Evolutionary conservation across 202 grass and related monocot species (phyloP), one percentile per base, ranked within the genome.

Genomic region (Setaria italica): DNA sequence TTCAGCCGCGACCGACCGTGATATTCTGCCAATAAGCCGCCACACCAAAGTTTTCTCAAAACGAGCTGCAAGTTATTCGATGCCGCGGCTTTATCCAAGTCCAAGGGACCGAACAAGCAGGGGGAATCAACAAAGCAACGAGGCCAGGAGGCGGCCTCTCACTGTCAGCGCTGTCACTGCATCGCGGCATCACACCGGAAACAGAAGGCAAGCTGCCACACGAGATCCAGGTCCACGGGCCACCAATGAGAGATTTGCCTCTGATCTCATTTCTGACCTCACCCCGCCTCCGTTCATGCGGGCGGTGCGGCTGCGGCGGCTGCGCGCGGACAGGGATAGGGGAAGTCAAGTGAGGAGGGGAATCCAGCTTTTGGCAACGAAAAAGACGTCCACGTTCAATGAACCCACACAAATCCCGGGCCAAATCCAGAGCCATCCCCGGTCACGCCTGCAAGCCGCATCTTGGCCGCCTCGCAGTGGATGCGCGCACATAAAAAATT

Each of bases 251-350:
- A 21, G 53, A 30, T 70, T 19, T 30, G 62, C 41, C 63, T 12
- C 32, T 80, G 80, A 88, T 84, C 81, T 88, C 76, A 91, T 72
- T 68, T 91, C 80, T 91, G 76, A 85, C 85, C 70, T 91, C 81
- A 81, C 76, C 17, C 11, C 39, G 39, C 39, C 39, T 41, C 19
- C n/a, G 2, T 11, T 71, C 7, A 3, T 21, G 76, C 57, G 72
- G 45, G 33, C 12, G 56, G 25, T 25, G 25, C 25, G 83, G 72
- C 82, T 70, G 70, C 78, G 47, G 37, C 12, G 9, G 41, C 19
- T 60, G 68, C 34, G 74, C 53, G 11, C 74, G 53, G 77, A 13
- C 34, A 65, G 16, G 42, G 16, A 7, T n/a, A 4, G 9, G 17
- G 17, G 11, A 30, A 29, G 64, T 63, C 60, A 14, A 63, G 20